A percentile compares a stretch with the other conserved stretches of the same genome.
These are phyloP conservation scores for Laguncularia racemosa DNA, from an alignment of 345 rosid species.

Conservation along the genomic window DNA sequence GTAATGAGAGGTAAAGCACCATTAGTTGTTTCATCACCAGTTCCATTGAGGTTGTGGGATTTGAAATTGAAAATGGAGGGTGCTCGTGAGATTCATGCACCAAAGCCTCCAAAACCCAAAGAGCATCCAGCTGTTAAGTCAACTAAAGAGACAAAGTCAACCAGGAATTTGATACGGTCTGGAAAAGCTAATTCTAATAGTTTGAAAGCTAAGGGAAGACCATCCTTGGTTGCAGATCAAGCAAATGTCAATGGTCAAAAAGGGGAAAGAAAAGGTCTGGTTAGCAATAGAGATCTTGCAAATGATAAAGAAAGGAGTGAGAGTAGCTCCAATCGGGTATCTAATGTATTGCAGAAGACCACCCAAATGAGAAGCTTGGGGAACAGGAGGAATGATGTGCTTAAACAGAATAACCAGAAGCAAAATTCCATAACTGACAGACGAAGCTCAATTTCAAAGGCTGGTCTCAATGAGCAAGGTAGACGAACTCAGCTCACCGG, in stretches of 20 bases:
- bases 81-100: constrained; percentile 25
- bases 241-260: constrained; percentile 36
- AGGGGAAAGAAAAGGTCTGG: constrained; percentile 29
- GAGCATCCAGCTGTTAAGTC: constrained; percentile 13
- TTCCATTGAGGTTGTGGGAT: constrained; percentile 66
- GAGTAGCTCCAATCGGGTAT: constrained; percentile 23
- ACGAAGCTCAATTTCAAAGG: constrained; percentile 27
- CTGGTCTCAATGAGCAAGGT: constrained; percentile 26
- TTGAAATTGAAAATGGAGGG: constrained; percentile 74
- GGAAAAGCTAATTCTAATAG: constrained; percentile 27
- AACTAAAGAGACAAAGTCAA: constrained; percentile 21
- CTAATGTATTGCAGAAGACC: constrained; percentile 23
- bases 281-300: constrained; percentile 20
- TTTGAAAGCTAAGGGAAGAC: constrained; percentile 36
- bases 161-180: constrained; percentile 12
- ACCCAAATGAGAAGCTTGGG: constrained; percentile 31
- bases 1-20: constrained; percentile 32
- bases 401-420: constrained; percentile 61
- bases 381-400: constrained; percentile 28
- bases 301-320: constrained; percentile 31
- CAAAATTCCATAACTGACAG: constrained; percentile 42
- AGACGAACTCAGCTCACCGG: constrained; percentile 25
- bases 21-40: constrained; percentile 39
- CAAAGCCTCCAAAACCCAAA: constrained; percentile 33
- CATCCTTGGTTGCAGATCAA: constrained; percentile 29